Evolutionary conservation across 495 filamentous ascomycete species (phyloP).

Genomic region (Annulohypoxylon maeteangense): DNA sequence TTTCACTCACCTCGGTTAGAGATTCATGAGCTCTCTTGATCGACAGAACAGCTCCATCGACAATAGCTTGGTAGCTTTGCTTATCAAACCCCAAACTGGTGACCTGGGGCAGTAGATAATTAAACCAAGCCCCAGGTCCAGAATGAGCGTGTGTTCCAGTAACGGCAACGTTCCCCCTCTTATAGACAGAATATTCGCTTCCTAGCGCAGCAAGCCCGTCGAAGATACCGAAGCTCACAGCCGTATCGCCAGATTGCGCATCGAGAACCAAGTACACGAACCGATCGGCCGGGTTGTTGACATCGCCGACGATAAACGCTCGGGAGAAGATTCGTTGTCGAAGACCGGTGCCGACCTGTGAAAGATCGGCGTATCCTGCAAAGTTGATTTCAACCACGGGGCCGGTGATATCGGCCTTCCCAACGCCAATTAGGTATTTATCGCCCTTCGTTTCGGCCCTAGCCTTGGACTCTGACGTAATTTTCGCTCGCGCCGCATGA

Average conservation of each 20-base stretch:
- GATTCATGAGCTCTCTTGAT: conserved; percentile 85
- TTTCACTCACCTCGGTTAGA: conserved; percentile 67
- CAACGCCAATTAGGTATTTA: conserved; percentile 83
- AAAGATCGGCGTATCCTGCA: conserved; percentile 78
- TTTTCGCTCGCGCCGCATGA: conserved; percentile 20
- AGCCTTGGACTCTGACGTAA: conserved; percentile 24
- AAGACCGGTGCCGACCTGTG: conserved; percentile 83
- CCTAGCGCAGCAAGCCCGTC: conserved; percentile 72
- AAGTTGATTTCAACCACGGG: conserved; percentile 67
- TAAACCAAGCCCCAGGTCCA: conserved; percentile 93
- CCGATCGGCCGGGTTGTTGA: conserved; percentile 72
- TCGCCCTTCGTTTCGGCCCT: conserved; percentile 54
- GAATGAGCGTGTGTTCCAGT: conserved; percentile 94
- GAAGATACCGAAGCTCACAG: conserved; percentile 84
- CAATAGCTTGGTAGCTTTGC: conserved; percentile 90
- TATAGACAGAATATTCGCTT: conserved; percentile 66
- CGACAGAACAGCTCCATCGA: conserved; percentile 85
- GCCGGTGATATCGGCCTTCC: conserved; percentile 95
- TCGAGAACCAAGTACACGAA: conserved; percentile 92
- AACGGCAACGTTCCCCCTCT: conserved; percentile 82
- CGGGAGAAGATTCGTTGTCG: conserved; percentile 88
- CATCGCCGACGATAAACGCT: conserved; percentile 87
- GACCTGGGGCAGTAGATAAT: conserved; percentile 94
- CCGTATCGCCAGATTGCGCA: conserved; percentile 86
- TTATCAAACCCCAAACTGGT: conserved; percentile 86